Percentiles rank a stretch among this genome's conserved stretches.
These are phyloP conservation scores for Phoma sp. DNA, from an alignment of 2,329 filamentous ascomycete genomes.

Conservation along the genomic window DNA sequence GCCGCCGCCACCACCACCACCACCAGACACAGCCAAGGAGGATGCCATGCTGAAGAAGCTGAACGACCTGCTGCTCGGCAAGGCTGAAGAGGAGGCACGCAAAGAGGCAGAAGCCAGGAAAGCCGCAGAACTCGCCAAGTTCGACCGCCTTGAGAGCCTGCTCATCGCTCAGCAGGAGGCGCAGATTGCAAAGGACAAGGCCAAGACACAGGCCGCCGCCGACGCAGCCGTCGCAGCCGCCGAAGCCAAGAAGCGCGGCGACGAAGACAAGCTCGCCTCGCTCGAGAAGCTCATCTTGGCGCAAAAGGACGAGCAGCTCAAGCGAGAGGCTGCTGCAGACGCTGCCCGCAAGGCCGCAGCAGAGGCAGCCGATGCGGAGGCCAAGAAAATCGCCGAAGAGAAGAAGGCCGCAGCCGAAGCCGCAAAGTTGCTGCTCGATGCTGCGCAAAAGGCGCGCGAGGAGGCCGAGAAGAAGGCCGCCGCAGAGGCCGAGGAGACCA, in stretches of 20 bases:
- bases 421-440: slow-evolving; percentile 36
- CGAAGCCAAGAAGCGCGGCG: slow-evolving; percentile 44
- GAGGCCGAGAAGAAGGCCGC: slow-evolving; percentile 42
- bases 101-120: slow-evolving; percentile 38
- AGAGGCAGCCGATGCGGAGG: slow-evolving; percentile 56
- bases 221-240: slow-evolving; percentile 32
- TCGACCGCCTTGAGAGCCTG: slow-evolving; percentile 46
- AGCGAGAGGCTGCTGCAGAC: slow-evolving; percentile 43
- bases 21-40: slow-evolving; percentile 34
- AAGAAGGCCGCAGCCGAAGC: slow-evolving; percentile 49
- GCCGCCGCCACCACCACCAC: slow-evolving; percentile 23
- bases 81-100: slow-evolving; percentile 38
- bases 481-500: slow-evolving; percentile 43
- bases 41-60: slow-evolving; percentile 43
- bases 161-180: slow-evolving; percentile 46
- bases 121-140: slow-evolving; percentile 44
- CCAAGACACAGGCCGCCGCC: slow-evolving; percentile 39
- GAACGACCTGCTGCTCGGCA: slow-evolving; percentile 36
- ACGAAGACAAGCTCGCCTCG: slow-evolving; percentile 42
- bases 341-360: slow-evolving; percentile 49
- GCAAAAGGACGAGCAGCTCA: slow-evolving; percentile 50
- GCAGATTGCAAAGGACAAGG: slow-evolving; percentile 45
- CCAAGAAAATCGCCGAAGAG: slow-evolving; percentile 59
- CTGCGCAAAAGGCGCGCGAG: slow-evolving; percentile 40
- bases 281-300: slow-evolving; percentile 51